phyloP scores from a whole-genome alignment of 805 yeast genomes.

The Hanseniaspora nectarophila region DNA sequence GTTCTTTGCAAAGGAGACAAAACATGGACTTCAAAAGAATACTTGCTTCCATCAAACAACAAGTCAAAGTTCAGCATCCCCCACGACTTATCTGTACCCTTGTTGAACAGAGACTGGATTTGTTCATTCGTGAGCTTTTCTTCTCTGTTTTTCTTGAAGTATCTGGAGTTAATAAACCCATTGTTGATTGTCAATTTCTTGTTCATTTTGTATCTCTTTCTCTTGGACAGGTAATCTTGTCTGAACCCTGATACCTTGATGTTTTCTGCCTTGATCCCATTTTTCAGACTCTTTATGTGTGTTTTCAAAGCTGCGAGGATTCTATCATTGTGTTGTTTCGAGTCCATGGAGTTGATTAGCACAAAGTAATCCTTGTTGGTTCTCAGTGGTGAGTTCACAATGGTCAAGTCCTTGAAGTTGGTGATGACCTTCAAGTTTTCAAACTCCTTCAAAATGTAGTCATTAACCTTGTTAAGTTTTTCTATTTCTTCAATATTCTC shows the following conservation, averaged over 20 bases:
- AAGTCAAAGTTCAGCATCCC: constrained; percentile 4
- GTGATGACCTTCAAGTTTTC: neutral
- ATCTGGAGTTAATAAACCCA: constrained; percentile 1
- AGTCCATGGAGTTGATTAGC: constrained; percentile 11
- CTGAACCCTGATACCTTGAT: neutral
- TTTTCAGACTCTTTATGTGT: neutral
- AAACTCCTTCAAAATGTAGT: neutral
- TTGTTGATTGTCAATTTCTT: neutral
- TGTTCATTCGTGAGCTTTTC: neutral
- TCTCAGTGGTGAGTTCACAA: constrained; percentile 1
- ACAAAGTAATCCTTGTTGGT: constrained; percentile 6
- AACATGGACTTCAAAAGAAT: constrained; percentile 4
- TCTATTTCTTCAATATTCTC: neutral
- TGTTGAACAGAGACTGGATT: neutral
- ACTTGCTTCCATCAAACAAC: neutral
- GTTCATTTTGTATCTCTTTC: neutral
- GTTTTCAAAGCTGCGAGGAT: neutral
- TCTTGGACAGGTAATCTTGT: constrained; percentile 6
- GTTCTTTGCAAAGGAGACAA: constrained; percentile 11
- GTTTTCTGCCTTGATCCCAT: neutral
- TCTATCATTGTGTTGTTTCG: constrained; percentile 11
- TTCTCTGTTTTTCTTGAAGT: neutral
- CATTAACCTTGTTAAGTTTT: neutral
- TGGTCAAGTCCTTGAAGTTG: constrained; percentile 8
- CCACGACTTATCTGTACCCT: constrained; percentile 11